These are phyloP conservation scores for Entonaema liquescens DNA, from an alignment of 495 filamentous ascomycete species.

Conservation along the genomic window DNA sequence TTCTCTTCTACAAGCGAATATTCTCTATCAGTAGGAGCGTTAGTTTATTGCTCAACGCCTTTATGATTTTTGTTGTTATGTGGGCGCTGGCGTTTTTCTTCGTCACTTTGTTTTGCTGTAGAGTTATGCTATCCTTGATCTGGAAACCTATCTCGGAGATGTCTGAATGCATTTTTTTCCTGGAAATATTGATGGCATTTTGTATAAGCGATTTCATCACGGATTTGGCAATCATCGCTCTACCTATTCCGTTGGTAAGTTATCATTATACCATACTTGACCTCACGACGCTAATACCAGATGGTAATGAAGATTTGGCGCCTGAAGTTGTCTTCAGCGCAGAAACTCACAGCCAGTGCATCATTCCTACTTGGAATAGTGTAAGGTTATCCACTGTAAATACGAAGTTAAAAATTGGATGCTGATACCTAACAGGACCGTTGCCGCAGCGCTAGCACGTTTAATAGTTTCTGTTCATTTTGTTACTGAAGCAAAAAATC, in stretches of 20 bases:
- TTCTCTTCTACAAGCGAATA: conserved; percentile 47
- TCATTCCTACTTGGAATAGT: conserved; percentile 41
- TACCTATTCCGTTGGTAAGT: conserved; percentile 43
- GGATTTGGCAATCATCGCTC: conserved; percentile 37
- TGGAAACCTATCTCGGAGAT: conserved; percentile 17
- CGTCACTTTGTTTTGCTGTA: conserved; percentile 37
- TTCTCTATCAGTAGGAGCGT: conserved; percentile 27
- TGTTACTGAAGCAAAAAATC: conserved; percentile 1
- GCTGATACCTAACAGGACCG: conserved; percentile 20
- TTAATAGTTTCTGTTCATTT: conserved; percentile 20
- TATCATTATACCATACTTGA: neutral
- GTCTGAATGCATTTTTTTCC: conserved; percentile 26
- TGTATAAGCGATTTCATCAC: conserved; percentile 36
- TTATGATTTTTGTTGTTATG: conserved; percentile 21
- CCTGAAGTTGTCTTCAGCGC: conserved; percentile 24
- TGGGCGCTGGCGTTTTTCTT: conserved; percentile 41
- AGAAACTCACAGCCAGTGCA: conserved; percentile 32
- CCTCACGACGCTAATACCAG: neutral
- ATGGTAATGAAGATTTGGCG: conserved; percentile 38
- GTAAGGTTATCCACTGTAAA: conserved; percentile 11
- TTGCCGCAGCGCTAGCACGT: conserved; percentile 35
- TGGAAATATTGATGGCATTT: conserved; percentile 24
- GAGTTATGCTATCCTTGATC: conserved; percentile 23
- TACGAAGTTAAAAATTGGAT: neutral
- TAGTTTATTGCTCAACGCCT: conserved; percentile 18